Evolutionary conservation across 208 protist species (phyloP).

Genomic region (Strigomonas oncopelti): DNA sequence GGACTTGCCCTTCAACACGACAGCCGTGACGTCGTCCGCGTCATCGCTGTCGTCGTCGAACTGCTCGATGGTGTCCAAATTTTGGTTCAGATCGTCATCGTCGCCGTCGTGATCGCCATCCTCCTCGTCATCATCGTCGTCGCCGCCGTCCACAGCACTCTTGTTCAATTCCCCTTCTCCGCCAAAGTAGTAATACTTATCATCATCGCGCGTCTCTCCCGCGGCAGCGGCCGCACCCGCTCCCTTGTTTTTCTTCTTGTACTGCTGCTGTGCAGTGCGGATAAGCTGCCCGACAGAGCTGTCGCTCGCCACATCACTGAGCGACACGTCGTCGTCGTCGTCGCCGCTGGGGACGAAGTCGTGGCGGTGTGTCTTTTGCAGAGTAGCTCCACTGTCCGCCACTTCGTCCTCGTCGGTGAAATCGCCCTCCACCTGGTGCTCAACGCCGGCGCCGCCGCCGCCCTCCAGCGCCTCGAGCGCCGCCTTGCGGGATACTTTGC

Average conservation of each 20-base stretch:
- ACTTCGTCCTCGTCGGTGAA: constrained; percentile 21
- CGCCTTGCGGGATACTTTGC: constrained; percentile 60
- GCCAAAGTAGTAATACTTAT: background rate
- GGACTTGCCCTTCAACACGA: constrained; percentile 1
- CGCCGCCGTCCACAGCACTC: constrained; percentile 3
- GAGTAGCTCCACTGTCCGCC: background rate
- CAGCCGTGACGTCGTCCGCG: constrained; percentile 10
- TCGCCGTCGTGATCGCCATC: constrained; percentile 23
- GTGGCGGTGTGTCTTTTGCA: constrained; percentile 3
- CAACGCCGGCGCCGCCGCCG: constrained; percentile 13
- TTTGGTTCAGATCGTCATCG: constrained; percentile 26
- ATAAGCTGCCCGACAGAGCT: constrained; percentile 18
- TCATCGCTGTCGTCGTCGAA: constrained; percentile 23
- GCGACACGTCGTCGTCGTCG: constrained; percentile 15
- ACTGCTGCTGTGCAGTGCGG: background rate
- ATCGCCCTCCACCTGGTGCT: constrained; percentile 21
- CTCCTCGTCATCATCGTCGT: constrained; percentile 22
- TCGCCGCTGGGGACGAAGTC: constrained; percentile 11
- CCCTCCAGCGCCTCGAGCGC: constrained; percentile 50
- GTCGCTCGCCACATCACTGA: constrained; percentile 21
- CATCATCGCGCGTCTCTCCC: background rate
- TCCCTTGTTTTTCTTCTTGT: background rate
- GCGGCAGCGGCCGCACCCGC: too few species aligned
- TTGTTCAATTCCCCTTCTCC: background rate
- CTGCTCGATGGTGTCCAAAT: constrained; percentile 14